A percentile compares a stretch with the other conserved stretches of the same genome.
Evolutionary conservation across 768 basidiomycete species (phyloP).

Genomic region (Cystofilobasidium bisporidii): DNA sequence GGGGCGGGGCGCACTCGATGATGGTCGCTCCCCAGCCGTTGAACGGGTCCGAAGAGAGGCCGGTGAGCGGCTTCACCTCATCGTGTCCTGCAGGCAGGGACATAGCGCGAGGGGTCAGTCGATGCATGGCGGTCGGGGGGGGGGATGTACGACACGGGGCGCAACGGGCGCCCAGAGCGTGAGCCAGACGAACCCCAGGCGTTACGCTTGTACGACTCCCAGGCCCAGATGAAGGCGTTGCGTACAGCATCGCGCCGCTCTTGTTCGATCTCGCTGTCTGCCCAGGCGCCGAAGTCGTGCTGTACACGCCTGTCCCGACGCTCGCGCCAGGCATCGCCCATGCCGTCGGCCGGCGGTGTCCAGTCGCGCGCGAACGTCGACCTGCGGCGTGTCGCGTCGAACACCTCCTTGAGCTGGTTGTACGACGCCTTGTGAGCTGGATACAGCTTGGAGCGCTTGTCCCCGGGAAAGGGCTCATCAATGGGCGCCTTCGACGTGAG

Average conservation of each 20-base stretch:
- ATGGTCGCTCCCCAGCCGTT: constrained; percentile 37
- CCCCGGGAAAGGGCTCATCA: constrained; percentile 1
- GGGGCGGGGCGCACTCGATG: constrained; percentile 33
- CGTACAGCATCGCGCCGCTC: constrained; percentile 30
- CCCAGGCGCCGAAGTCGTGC: background rate
- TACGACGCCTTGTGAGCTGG: background rate
- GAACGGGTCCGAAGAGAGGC: constrained; percentile 29
- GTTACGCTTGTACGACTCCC: constrained; percentile 31
- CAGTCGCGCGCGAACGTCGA: constrained; percentile 4
- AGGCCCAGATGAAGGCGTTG: constrained; percentile 31
- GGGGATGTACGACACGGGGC: too few relatives aligned
- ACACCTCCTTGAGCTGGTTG: too few relatives aligned
- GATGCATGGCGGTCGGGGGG: too few relatives aligned
- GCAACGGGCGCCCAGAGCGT: too few relatives aligned
- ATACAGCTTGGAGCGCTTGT: background rate
- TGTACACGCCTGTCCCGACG: background rate
- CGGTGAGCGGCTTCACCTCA: constrained; percentile 32
- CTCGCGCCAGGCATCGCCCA: background rate
- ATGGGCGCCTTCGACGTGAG: background rate
- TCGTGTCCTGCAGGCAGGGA: constrained; percentile 28
- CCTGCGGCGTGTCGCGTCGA: background rate
- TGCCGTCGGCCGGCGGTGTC: background rate
- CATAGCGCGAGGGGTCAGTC: too few relatives aligned
- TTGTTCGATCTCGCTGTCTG: constrained; percentile 19
- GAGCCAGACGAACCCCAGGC: constrained; percentile 29